Conservation (phyloP, 306 rosid species). For the Cicer chorassanicum region DNA sequence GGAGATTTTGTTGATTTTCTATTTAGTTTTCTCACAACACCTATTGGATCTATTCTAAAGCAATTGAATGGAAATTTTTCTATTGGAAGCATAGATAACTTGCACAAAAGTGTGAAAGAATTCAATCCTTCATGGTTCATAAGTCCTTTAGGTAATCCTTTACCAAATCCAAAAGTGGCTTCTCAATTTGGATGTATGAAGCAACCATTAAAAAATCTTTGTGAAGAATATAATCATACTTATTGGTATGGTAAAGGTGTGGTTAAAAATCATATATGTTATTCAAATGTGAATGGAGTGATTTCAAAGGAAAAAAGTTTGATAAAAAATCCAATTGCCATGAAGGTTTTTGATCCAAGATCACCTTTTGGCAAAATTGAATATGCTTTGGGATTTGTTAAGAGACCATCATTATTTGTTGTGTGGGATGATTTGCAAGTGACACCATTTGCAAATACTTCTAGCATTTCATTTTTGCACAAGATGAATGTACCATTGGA, state of each 20-base stretch:
- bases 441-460: constrained; percentile 34
- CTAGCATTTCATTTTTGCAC: constrained; percentile 44
- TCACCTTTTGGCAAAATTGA: constrained; percentile 32
- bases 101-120: constrained; percentile 44
- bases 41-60: constrained; percentile 35
- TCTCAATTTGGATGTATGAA: constrained; percentile 28
- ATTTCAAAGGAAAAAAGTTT: constrained; percentile 14
- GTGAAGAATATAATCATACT: constrained; percentile 19
- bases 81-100: constrained; percentile 39
- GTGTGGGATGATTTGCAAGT: constrained; percentile 49
- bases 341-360: constrained; percentile 46
- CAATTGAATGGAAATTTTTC: constrained; percentile 32
- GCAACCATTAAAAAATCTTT: constrained; percentile 30
- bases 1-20: constrained; percentile 48
- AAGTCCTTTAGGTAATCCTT: constrained; percentile 1
- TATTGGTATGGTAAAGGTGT: constrained; percentile 43
- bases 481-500: constrained; percentile 45
- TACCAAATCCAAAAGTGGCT: constrained; percentile 30
- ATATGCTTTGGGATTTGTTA: constrained; percentile 41
- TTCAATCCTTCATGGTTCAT: constrained; percentile 32
- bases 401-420: constrained; percentile 45
- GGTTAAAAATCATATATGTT: constrained; percentile 14
- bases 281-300: constrained; percentile 20
- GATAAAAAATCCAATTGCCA: not conserved
- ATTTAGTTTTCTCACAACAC: constrained; percentile 46